A percentile compares a stretch with the other conserved stretches of the same genome.
Evolutionary conservation across 306 rosid species (phyloP).

Genomic region (Malus orientalis): DNA sequence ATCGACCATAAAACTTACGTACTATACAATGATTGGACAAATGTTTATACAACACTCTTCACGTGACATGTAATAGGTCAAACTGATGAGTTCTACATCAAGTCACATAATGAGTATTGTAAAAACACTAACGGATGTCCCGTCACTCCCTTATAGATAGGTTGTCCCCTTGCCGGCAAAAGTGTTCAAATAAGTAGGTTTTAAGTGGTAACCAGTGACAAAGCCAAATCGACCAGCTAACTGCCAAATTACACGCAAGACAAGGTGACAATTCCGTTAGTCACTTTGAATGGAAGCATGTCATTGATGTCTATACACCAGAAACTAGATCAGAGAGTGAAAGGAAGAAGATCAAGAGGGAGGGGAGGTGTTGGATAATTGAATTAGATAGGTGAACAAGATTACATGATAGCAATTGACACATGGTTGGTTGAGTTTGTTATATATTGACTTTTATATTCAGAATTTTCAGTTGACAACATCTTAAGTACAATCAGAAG

Average conservation of each 20-base stretch:
- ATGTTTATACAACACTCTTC: background rate
- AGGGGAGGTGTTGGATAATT: background rate
- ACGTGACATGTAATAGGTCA: background rate
- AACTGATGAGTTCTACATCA: too few relatives aligned
- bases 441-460: constrained; percentile 24
- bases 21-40: too few relatives aligned
- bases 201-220: background rate
- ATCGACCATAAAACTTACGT: too few relatives aligned
- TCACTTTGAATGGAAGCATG: background rate
- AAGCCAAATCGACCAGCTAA: background rate
- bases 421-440: constrained; percentile 65
- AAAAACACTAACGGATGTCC: too few relatives aligned
- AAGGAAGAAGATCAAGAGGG: background rate
- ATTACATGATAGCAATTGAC: background rate
- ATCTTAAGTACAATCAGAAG: background rate
- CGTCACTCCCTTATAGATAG: background rate
- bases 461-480: background rate
- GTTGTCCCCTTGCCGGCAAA: background rate
- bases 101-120: too few relatives aligned
- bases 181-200: background rate
- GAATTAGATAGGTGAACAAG: background rate
- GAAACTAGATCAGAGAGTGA: background rate
- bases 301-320: background rate
- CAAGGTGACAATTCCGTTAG: background rate
- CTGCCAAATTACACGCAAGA: background rate